Evolutionary conservation across 257 asterid species (phyloP).

Genomic region (Agastache rugosa): DNA sequence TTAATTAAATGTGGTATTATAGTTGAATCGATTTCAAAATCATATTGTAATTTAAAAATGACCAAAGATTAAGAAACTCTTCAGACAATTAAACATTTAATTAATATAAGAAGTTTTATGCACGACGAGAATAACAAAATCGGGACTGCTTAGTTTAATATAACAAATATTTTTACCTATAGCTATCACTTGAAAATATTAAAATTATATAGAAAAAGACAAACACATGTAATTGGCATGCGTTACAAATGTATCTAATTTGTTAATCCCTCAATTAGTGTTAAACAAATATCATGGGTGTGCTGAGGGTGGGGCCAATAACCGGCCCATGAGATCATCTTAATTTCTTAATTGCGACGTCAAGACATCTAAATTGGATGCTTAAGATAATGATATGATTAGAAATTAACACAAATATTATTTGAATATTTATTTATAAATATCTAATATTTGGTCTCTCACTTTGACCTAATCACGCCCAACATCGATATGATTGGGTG

Average conservation of each 20-base stretch:
- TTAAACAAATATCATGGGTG: constrained; percentile 39
- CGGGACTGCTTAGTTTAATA: not conserved
- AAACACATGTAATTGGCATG: constrained; percentile 45
- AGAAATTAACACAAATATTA: constrained; percentile 24
- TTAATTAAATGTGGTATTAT: no score
- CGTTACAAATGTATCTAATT: constrained; percentile 35
- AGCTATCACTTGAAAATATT: not conserved
- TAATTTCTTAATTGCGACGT: constrained; percentile 50
- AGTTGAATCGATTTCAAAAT: no score
- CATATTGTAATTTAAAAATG: no score
- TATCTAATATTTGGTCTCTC: constrained; percentile 42
- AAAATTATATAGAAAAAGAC: constrained; percentile 4
- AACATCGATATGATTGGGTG: constrained; percentile 43
- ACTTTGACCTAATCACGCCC: constrained; percentile 49
- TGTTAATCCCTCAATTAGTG: constrained; percentile 38
- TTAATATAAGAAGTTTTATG: no score
- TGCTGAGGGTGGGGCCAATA: constrained; percentile 50
- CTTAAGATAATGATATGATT: constrained; percentile 53
- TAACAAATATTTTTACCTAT: not conserved
- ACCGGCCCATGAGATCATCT: constrained; percentile 89
- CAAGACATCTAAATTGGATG: constrained; percentile 44
- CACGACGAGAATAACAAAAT: not conserved
- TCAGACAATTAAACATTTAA: no score
- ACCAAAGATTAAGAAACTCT: no score
- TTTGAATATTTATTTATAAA: constrained; percentile 23